Base-by-base conservation (phyloP, 164 flowering plant species). In the Annona cherimola region DNA sequence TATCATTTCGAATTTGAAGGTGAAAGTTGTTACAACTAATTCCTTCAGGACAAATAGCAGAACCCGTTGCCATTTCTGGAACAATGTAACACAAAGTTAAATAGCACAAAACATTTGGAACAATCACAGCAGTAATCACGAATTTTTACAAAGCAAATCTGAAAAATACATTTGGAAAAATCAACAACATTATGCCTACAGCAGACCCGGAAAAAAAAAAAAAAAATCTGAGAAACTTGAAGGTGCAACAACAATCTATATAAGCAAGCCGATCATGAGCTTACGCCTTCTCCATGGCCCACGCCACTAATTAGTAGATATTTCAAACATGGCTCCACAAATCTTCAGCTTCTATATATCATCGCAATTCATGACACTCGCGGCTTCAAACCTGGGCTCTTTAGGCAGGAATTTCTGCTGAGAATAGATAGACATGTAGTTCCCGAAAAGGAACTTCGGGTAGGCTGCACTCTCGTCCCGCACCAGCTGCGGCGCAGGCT, bases 341-440 rank as follows among this genome's bases (percentile, higher is more conserved):
- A 50, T 50, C 35, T 26, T 26, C 57, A 7, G 14, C 11, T 46
- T 46, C 12, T 4, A 4, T 45, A 4, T 45, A 45, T 45, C 57
- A 50, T 3, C 18, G 14, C 57, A 11, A 3, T 60, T 42, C 63
- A 70, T 60, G 19, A 20, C 40, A 74, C 67, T 85, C 16, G 84
- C 89, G 63, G 97, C 90, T 71, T 84, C 85, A 76, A 94, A 94
- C 80, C 98, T 87, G 45, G 98, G 98, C 65, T 89, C 97, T 73
- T 94, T 94, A 0, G 97, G 89, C 11, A 82, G 84, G 76, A 90
- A 94, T 91, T 94, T 94, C 81, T 92, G 97, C 67, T 86, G 74
- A 66, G 73, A 77, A 75, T 94, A 94, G 54, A 94, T 81, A 59
- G 82, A 70, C 96, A 94, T 92, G 78, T 94, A 94, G n/a, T 94